phyloP scores from a whole-genome alignment of 2,329 filamentous ascomycete species.

The Diaporthe vaccinii region DNA sequence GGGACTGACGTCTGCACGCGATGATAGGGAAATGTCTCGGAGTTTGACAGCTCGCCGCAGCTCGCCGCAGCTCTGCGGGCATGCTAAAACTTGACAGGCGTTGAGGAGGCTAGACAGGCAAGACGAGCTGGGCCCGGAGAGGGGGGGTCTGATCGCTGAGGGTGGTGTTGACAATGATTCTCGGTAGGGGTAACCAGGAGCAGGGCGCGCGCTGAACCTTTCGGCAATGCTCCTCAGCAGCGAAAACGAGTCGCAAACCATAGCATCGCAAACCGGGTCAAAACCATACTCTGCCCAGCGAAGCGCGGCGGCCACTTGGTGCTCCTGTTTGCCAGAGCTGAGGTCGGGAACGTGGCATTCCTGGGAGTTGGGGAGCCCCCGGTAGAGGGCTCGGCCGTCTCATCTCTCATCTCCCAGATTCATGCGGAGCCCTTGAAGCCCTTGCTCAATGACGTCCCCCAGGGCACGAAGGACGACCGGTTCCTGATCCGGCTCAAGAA shows the following conservation, averaged over 20 bases:
- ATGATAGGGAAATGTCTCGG: constrained; percentile 9
- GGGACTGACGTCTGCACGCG: constrained; percentile 18
- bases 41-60: constrained; percentile 21
- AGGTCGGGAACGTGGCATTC: constrained; percentile 31
- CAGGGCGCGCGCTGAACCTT: constrained; percentile 16
- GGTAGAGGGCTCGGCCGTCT: constrained; percentile 31
- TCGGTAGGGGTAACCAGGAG: neutral
- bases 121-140: constrained; percentile 7
- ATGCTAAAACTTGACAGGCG: constrained; percentile 30
- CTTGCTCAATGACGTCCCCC: constrained; percentile 5
- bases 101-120: constrained; percentile 11
- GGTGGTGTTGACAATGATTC: constrained; percentile 2
- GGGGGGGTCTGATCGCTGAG: constrained; percentile 17
- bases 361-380: constrained; percentile 6
- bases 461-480: constrained; percentile 1
- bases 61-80: constrained; percentile 34
- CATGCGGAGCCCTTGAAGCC: constrained; percentile 33
- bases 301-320: constrained; percentile 1
- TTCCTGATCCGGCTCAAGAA: constrained; percentile 17
- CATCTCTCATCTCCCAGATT: constrained; percentile 38
- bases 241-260: constrained; percentile 9
- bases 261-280: neutral
- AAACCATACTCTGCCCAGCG: neutral
- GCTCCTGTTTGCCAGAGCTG: constrained; percentile 21
- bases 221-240: neutral